These are phyloP conservation scores for Beauveria rudraprayagi DNA, from an alignment of 2,329 filamentous ascomycete species.

Conservation along the genomic window DNA sequence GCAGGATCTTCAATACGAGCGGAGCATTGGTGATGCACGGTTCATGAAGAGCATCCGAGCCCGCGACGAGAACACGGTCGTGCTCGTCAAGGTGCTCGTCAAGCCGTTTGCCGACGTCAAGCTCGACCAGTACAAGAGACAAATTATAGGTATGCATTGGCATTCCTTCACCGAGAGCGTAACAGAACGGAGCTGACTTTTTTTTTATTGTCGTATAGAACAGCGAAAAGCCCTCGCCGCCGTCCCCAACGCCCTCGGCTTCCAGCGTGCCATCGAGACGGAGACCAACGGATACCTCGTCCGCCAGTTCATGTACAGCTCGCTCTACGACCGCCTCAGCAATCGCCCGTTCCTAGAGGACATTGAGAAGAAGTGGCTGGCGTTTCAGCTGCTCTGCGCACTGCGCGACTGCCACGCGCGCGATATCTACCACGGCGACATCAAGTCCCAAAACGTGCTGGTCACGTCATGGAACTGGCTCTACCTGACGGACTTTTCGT, in stretches of 20 bases:
- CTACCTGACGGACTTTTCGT: constrained; percentile 95
- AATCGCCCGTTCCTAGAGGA: constrained; percentile 94
- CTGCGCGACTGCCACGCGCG: constrained; percentile 84
- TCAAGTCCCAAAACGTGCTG: constrained; percentile 94
- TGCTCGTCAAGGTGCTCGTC: constrained; percentile 88
- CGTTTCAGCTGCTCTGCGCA: constrained; percentile 88
- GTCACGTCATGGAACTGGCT: constrained; percentile 99
- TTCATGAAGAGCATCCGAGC: constrained; percentile 97
- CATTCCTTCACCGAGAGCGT: no score
- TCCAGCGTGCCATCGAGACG: constrained; percentile 87
- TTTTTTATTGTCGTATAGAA: constrained; percentile 36
- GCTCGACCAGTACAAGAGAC: constrained; percentile 68
- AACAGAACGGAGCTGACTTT: neutral
- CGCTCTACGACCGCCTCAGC: constrained; percentile 92
- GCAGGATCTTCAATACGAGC: constrained; percentile 83
- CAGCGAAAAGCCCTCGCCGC: constrained; percentile 73
- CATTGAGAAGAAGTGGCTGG: constrained; percentile 98
- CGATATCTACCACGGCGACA: constrained; percentile 92
- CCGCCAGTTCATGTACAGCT: constrained; percentile 92
- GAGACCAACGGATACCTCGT: constrained; percentile 87
- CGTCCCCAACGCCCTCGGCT: constrained; percentile 83
- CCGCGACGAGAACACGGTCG: constrained; percentile 79
- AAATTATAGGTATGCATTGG: constrained; percentile 54
- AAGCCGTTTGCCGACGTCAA: constrained; percentile 83
- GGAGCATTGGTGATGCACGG: constrained; percentile 79